A percentile compares a stretch with the other conserved stretches of the same genome.
Evolutionary conservation across 192 early-diverging fungal genomes (phyloP).

Genomic region (Podila clonocystis): DNA sequence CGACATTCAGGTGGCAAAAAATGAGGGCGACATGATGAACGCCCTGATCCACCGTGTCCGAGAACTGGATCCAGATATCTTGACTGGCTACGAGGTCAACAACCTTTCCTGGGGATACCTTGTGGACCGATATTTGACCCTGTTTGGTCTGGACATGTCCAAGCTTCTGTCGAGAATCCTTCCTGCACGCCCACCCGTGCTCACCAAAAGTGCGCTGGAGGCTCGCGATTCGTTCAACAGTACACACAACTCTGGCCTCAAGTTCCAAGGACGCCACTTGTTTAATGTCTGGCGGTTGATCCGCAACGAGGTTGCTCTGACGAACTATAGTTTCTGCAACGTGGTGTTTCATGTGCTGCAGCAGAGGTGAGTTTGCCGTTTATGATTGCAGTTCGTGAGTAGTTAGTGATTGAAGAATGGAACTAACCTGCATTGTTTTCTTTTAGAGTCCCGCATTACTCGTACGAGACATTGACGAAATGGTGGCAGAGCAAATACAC

Average conservation of each 20-base stretch:
- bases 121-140: slow-evolving; percentile 27
- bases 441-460: slow-evolving; percentile 72
- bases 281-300: slow-evolving; percentile 93
- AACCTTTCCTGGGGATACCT: slow-evolving; percentile 89
- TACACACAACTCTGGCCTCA: slow-evolving; percentile 63
- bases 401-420: neutral
- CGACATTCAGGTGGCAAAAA: slow-evolving; percentile 48
- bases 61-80: slow-evolving; percentile 82
- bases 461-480: slow-evolving; percentile 60
- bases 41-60: slow-evolving; percentile 64
- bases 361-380: slow-evolving; percentile 56
- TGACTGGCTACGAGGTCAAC: slow-evolving; percentile 91
- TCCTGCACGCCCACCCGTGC: slow-evolving; percentile 3
- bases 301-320: slow-evolving; percentile 77
- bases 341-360: slow-evolving; percentile 77
- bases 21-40: slow-evolving; percentile 71
- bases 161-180: slow-evolving; percentile 28
- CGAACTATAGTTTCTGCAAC: slow-evolving; percentile 84
- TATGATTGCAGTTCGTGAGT: neutral
- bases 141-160: slow-evolving; percentile 33
- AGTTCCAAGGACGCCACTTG: slow-evolving; percentile 78
- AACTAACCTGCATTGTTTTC: too few species aligned
- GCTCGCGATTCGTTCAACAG: slow-evolving; percentile 29
- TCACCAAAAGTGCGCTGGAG: slow-evolving; percentile 38
- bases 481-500: slow-evolving; percentile 70